These are phyloP conservation scores for Austropuccinia psidii DNA, from an alignment of 1,284 basidiomycete species.

Conservation along the genomic window DNA sequence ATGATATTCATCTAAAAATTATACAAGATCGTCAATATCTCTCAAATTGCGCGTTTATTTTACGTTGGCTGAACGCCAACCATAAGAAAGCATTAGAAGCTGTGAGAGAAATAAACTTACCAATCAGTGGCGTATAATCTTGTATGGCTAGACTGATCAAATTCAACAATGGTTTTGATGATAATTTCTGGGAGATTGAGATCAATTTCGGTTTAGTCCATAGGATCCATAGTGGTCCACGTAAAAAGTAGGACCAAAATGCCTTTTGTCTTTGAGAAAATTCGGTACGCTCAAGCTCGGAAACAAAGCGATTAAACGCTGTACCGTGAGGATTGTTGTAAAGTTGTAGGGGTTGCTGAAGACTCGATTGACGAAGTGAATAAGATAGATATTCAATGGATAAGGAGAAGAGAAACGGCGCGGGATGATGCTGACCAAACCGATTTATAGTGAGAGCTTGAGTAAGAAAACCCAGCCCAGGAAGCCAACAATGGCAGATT, in stretches of 20 bases:
- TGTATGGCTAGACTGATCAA: slow-evolving; percentile 67
- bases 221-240: slow-evolving; percentile 77
- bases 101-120: slow-evolving; percentile 55
- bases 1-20: slow-evolving; percentile 19
- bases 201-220: slow-evolving; percentile 78
- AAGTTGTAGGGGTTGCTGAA: not conserved
- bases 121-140: slow-evolving; percentile 87
- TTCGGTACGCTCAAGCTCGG: slow-evolving; percentile 53
- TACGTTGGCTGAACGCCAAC: too few species aligned
- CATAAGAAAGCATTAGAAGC: too few species aligned
- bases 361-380: slow-evolving; percentile 36
- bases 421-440: slow-evolving; percentile 43
- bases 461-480: not conserved
- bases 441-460: slow-evolving; percentile 43
- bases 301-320: slow-evolving; percentile 31
- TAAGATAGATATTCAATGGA: slow-evolving; percentile 45
- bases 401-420: slow-evolving; percentile 45
- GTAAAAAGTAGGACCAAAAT: slow-evolving; percentile 74
- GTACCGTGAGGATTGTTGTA: not conserved
- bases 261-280: slow-evolving; percentile 72
- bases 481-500: not conserved
- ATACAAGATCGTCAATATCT: too few species aligned
- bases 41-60: too few species aligned
- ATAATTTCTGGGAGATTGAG: slow-evolving; percentile 55
- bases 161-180: slow-evolving; percentile 63